These are phyloP conservation scores for Ceratobasidium sp. DNA, from an alignment of 1,284 basidiomycete species.

Conservation along the genomic window DNA sequence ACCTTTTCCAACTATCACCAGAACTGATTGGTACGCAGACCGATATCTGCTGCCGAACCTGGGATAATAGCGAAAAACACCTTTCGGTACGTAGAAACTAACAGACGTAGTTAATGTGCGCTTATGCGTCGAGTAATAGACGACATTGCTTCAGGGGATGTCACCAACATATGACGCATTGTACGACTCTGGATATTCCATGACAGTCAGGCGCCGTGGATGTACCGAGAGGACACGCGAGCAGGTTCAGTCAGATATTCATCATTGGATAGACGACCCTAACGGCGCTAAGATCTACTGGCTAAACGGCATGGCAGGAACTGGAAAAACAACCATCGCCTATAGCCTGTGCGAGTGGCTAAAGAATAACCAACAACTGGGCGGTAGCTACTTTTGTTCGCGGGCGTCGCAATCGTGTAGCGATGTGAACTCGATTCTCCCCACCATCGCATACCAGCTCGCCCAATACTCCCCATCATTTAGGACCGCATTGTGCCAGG, in stretches of 20 bases:
- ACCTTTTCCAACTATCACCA: no score
- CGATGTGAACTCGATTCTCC: slow-evolving; percentile 1
- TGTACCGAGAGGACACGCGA: not conserved
- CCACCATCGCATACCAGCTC: no score
- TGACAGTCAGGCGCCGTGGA: not conserved
- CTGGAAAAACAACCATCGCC: slow-evolving; percentile 44
- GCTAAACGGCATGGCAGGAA: slow-evolving; percentile 45
- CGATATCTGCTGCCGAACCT: no score
- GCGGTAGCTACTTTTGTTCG: slow-evolving; percentile 48
- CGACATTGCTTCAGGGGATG: no score
- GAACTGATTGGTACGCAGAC: no score
- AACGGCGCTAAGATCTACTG: slow-evolving; percentile 39
- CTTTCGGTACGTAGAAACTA: no score
- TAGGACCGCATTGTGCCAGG: not conserved
- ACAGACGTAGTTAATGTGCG: no score
- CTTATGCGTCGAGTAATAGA: no score
- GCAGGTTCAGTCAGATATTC: not conserved
- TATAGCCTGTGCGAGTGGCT: slow-evolving; percentile 42
- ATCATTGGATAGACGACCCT: not conserved
- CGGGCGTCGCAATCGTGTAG: slow-evolving; percentile 29
- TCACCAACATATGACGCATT: no score
- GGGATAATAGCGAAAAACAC: no score
- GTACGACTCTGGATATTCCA: not conserved
- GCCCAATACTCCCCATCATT: slow-evolving; percentile 10
- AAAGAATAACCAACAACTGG: slow-evolving; percentile 40